A percentile compares a stretch with the other conserved stretches of the same genome.
Conservation (phyloP, 768 basidiomycete species). For the Russula ochroleuca region DNA sequence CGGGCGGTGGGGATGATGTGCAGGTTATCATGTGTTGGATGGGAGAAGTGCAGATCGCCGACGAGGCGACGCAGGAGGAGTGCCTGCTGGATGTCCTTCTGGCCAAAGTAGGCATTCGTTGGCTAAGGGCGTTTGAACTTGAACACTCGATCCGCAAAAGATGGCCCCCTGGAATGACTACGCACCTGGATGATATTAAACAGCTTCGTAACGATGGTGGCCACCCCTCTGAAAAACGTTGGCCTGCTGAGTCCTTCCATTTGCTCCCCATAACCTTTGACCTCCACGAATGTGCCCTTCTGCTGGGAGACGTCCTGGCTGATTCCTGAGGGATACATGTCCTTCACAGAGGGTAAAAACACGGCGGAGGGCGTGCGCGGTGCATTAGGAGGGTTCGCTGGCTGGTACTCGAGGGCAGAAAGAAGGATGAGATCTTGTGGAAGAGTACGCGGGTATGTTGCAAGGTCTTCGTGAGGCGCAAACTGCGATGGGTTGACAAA, state of each 20-base stretch:
- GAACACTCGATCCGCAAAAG: background rate
- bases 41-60: constrained; percentile 73
- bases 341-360: constrained; percentile 71
- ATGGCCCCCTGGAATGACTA: constrained; percentile 1
- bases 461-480: constrained; percentile 90
- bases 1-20: constrained; percentile 86
- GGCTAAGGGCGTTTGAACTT: constrained; percentile 49
- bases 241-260: constrained; percentile 91
- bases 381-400: constrained; percentile 21
- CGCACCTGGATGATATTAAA: constrained; percentile 87
- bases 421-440: constrained; percentile 67
- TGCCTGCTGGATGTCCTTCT: constrained; percentile 98
- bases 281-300: constrained; percentile 86
- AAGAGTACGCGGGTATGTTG: constrained; percentile 86
- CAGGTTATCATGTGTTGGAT: constrained; percentile 68
- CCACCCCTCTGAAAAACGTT: constrained; percentile 91
- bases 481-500: constrained; percentile 99
- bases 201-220: constrained; percentile 90
- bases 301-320: constrained; percentile 70
- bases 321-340: constrained; percentile 94
- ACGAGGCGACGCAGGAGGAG: constrained; percentile 75
- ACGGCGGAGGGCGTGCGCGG: constrained; percentile 56
- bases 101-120: constrained; percentile 89
- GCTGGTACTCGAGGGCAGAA: constrained; percentile 32
- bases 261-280: constrained; percentile 84